phyloP scores from a whole-genome alignment of 1,139 yeast species.

The Blastobotrys ciferrii region DNA sequence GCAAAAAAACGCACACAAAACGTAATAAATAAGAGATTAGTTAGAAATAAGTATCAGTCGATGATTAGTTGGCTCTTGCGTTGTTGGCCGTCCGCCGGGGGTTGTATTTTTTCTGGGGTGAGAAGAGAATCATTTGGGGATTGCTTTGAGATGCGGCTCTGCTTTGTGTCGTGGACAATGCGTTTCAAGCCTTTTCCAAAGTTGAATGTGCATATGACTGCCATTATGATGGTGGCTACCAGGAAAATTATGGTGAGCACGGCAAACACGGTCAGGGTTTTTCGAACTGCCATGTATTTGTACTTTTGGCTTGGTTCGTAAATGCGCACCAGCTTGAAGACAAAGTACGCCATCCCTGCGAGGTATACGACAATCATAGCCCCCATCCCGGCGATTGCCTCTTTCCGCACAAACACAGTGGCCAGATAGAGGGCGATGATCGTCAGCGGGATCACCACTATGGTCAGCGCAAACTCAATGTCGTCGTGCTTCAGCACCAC shows the following conservation, averaged over 20 bases:
- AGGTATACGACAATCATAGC: conserved; percentile 39
- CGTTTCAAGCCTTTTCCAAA: conserved; percentile 43
- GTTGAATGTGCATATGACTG: conserved; percentile 40
- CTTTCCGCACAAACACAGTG: conserved; percentile 44
- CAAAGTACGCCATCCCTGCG: conserved; percentile 49
- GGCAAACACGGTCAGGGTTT: conserved; percentile 49
- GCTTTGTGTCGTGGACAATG: conserved; percentile 14
- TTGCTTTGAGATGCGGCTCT: neutral
- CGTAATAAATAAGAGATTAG: neutral
- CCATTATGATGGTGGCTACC: conserved; percentile 40
- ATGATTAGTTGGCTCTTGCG: conserved; percentile 1
- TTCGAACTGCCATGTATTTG: conserved; percentile 48
- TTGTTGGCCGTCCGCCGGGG: neutral
- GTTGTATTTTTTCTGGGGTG: neutral
- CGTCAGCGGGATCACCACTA: conserved; percentile 50
- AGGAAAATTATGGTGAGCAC: conserved; percentile 45
- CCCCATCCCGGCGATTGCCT: conserved; percentile 36
- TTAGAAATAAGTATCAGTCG: neutral
- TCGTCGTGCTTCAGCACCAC: conserved; percentile 47
- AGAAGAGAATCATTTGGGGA: conserved; percentile 4
- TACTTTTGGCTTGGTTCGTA: conserved; percentile 46
- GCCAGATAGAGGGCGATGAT: conserved; percentile 42
- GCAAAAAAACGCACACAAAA: neutral
- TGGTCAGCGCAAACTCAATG: conserved; percentile 49
- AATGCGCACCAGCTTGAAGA: conserved; percentile 50